phyloP scores from a whole-genome alignment of 163 green algal species.

The Prototheca cutis region DNA sequence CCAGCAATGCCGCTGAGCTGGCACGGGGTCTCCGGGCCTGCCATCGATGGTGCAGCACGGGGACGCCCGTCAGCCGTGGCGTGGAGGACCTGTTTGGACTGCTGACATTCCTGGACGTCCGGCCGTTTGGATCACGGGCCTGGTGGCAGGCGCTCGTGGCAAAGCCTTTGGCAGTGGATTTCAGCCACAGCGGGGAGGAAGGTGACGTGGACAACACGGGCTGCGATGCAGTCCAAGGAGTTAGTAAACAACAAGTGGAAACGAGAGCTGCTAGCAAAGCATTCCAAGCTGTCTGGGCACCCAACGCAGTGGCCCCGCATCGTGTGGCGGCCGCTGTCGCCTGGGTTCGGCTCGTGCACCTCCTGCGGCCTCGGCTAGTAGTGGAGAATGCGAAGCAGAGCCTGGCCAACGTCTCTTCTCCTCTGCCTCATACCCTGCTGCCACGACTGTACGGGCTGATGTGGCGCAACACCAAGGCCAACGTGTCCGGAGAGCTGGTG shows the following conservation, averaged over 20 bases:
- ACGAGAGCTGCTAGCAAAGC: no score
- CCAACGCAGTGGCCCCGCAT: no score
- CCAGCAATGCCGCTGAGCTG: conserved; percentile 69
- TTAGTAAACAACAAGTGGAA: no score
- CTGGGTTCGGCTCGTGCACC: conserved; percentile 7
- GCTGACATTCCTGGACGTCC: conserved; percentile 50
- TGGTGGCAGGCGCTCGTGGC: conserved; percentile 45
- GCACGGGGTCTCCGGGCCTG: conserved; percentile 50
- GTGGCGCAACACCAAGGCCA: conserved; percentile 62
- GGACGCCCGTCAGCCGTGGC: conserved; percentile 63
- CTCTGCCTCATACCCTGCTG: no score
- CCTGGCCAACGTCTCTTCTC: no score
- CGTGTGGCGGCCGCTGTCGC: background rate
- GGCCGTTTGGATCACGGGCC: conserved; percentile 28
- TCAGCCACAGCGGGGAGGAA: background rate
- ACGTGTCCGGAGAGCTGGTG: conserved; percentile 60
- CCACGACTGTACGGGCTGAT: no score
- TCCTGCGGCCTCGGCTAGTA: conserved; percentile 53
- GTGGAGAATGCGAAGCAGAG: no score
- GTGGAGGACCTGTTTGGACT: conserved; percentile 74
- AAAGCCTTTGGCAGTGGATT: conserved; percentile 17
- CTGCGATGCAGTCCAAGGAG: no score
- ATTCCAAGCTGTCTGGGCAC: no score
- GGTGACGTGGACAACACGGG: background rate
- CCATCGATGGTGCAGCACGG: conserved; percentile 65